phyloP scores from a whole-genome alignment of 2,329 filamentous ascomycete species.

The Fusarium solani-melongenae region DNA sequence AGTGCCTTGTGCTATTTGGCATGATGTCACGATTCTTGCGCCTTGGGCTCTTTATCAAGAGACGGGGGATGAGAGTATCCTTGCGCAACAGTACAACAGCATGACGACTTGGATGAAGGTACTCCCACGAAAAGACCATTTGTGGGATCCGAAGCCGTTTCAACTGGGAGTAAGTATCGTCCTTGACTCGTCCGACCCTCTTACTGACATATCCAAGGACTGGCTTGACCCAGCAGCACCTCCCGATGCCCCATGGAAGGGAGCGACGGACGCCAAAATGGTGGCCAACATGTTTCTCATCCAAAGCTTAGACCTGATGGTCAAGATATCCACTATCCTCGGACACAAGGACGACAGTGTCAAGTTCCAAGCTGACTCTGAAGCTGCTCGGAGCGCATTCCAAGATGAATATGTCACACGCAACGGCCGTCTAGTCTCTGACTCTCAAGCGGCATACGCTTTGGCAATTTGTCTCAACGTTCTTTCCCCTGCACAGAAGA shows the following conservation, averaged over 20 bases:
- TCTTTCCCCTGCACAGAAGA: neutral
- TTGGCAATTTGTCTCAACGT: constrained; percentile 25
- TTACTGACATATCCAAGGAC: constrained; percentile 48
- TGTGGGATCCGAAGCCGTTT: constrained; percentile 48
- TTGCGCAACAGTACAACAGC: constrained; percentile 52
- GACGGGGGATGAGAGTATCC: constrained; percentile 50
- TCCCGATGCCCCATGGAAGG: constrained; percentile 45
- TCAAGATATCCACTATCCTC: constrained; percentile 48
- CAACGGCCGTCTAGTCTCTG: constrained; percentile 5
- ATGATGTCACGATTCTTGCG: constrained; percentile 52
- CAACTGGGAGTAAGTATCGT: neutral
- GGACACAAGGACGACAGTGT: constrained; percentile 32
- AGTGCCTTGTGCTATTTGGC: constrained; percentile 51
- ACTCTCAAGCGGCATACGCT: constrained; percentile 24
- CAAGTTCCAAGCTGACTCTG: neutral
- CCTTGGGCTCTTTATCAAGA: constrained; percentile 53
- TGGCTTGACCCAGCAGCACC: constrained; percentile 60
- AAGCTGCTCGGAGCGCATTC: constrained; percentile 22
- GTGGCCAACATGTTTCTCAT: constrained; percentile 60
- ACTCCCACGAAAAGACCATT: constrained; percentile 45
- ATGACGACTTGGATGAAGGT: constrained; percentile 53
- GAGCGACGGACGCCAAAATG: constrained; percentile 51
- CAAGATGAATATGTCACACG: constrained; percentile 21
- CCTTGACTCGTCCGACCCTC: too few species aligned
- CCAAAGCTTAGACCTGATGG: constrained; percentile 52